Percentiles rank a stretch among this genome's conserved stretches.
Evolutionary conservation across 805 yeast genomes (phyloP).

Genomic region (Candida suzukii): DNA sequence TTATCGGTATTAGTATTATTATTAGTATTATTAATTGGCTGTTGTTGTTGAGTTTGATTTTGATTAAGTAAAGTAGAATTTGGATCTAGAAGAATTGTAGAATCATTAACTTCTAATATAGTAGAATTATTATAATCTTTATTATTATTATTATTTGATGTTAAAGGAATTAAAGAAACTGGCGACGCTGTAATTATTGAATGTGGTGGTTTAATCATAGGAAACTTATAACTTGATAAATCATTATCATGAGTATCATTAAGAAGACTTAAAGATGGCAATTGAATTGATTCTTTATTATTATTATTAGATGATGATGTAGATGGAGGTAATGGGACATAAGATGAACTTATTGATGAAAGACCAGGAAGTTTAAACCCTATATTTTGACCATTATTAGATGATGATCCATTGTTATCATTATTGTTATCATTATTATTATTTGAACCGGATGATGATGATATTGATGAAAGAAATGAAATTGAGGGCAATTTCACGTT

Average conservation of each 20-base stretch:
- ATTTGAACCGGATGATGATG: conserved; percentile 1
- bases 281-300: too few species aligned
- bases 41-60: too few species aligned
- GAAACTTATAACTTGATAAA: not conserved
- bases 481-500: conserved; percentile 17
- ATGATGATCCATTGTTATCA: not conserved
- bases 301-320: not conserved
- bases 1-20: too few species aligned
- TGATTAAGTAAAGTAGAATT: too few species aligned
- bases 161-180: too few species aligned
- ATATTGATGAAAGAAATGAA: conserved; percentile 12
- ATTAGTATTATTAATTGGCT: too few species aligned
- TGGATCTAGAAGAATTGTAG: conserved; percentile 19
- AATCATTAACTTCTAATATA: conserved; percentile 9
- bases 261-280: not conserved
- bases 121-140: not conserved
- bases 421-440: not conserved
- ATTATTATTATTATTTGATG: too few species aligned
- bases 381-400: not conserved
- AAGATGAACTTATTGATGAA: not conserved
- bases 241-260: too few species aligned
- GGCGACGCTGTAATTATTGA: too few species aligned
- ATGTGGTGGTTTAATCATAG: not conserved
- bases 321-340: not conserved
- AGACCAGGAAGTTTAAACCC: conserved; percentile 3